Conservation (phyloP, 768 basidiomycete genomes). For the Trametes cinnabarina region DNA sequence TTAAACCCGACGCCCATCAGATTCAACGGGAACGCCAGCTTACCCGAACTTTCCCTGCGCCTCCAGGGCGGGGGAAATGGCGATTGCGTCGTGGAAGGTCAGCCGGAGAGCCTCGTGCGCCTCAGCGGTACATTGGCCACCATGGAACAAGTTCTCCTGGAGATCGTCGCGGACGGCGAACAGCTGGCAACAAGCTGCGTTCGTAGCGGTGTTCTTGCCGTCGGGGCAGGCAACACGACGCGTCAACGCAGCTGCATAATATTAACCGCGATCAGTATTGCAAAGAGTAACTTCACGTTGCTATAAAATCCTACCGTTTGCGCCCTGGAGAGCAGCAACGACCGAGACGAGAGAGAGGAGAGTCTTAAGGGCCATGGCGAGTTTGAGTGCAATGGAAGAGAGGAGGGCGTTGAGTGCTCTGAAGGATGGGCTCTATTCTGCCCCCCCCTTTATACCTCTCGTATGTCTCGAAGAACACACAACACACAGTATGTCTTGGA, state of each 20-base stretch:
- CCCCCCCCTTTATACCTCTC: slow-evolving; percentile 7
- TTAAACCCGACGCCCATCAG: not conserved
- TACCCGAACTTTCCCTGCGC: slow-evolving; percentile 14
- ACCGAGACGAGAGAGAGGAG: slow-evolving; percentile 20
- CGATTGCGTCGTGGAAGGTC: slow-evolving; percentile 29
- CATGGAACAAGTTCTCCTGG: slow-evolving; percentile 29
- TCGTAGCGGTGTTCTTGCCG: slow-evolving; percentile 27
- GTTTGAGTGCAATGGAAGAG: not conserved
- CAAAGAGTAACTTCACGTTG: not conserved
- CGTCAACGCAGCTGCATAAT: slow-evolving; percentile 17
- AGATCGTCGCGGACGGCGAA: slow-evolving; percentile 32
- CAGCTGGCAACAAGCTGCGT: slow-evolving; percentile 33
- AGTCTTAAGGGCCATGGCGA: slow-evolving; percentile 25
- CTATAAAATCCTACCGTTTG: slow-evolving; percentile 12
- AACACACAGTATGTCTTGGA: not conserved
- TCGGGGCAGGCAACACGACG: slow-evolving; percentile 31
- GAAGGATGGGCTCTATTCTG: not conserved
- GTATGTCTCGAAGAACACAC: not conserved
- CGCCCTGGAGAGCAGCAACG: slow-evolving; percentile 21
- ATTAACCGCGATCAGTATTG: not conserved
- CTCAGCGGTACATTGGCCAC: slow-evolving; percentile 32
- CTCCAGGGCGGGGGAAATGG: slow-evolving; percentile 12
- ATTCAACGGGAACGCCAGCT: not conserved
- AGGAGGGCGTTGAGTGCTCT: slow-evolving; percentile 7
- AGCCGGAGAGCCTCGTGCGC: slow-evolving; percentile 30